Base-by-base conservation (phyloP, 768 basidiomycete genomes). In the Fomitopsis pulvina region DNA sequence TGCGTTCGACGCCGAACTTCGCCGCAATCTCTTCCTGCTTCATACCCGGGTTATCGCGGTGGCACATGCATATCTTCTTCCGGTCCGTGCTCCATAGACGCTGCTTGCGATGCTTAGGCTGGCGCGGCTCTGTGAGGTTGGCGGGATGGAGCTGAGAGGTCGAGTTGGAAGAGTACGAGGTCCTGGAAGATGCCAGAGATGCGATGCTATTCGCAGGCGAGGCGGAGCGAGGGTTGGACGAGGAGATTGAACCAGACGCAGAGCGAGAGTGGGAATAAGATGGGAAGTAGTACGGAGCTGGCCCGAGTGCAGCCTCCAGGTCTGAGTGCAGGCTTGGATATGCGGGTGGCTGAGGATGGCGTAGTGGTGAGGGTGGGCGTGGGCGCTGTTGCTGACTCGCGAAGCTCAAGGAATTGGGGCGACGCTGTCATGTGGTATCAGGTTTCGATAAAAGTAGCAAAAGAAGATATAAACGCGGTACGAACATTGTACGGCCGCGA, bases 1-100 rank as follows among this genome's bases (percentile, higher is more conserved):
- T 92, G 46, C 92, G 81, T 61, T 94, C 92, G 52, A 92, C 85
- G 44, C 79, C 78, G 63, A 85, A 93, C 27, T 70, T 68, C 10
- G 71, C 70, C 4, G 85, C 92, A 57, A 94, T 90, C 61, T 91
- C 87, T 60, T 92, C 89, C 65, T 94, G 92, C 51, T 86, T 79
- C 18, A 79, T 73, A 46, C 78, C 77, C 0, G 85, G 86, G 59
- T 88, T 71, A 3, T 80, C 68, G 46, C 73, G 67, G 52, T 82
- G 79, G 63, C 80, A 85, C 11, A 73, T 48, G 58, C 91, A 92
- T 50, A 94, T 92, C 14, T 74, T 71, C 61, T 82, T 85, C 55
- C 87, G 81, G 60, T 90, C 85, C 25, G 75, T 71, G 61, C 85
- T 85, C 60, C 79, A 81, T 38, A 94, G 79, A 44, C 85, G 81